Percentiles rank a stretch among this genome's conserved stretches.
Evolutionary conservation across 768 basidiomycete genomes (phyloP).

Genomic region (Tricholoma furcatifolium): DNA sequence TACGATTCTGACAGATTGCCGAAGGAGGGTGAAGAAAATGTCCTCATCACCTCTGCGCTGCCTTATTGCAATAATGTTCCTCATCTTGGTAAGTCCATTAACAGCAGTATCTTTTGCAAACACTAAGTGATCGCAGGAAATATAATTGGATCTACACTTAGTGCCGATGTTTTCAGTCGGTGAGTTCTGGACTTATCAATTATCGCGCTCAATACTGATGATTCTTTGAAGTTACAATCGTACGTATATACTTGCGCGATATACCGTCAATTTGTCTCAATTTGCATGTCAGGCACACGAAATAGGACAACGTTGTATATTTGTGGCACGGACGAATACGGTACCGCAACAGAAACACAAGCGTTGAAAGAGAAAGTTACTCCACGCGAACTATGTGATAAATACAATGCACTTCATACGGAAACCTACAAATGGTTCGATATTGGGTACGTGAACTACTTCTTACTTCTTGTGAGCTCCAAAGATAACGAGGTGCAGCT

Average conservation of each 20-base stretch:
- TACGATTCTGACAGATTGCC: conserved; percentile 47
- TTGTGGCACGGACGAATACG: conserved; percentile 99
- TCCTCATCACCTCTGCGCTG: conserved; percentile 91
- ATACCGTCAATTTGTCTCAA: not conserved
- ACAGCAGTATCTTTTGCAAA: conserved; percentile 10
- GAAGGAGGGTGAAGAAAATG: conserved; percentile 81
- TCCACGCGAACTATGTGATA: conserved; percentile 82
- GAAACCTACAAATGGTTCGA: conserved; percentile 99
- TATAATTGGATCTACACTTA: conserved; percentile 93
- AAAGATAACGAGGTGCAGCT: conserved; percentile 42
- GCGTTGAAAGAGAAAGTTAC: conserved; percentile 85
- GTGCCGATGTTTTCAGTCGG: conserved; percentile 96
- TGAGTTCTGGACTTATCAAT: conserved; percentile 39
- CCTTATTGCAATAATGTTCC: conserved; percentile 98
- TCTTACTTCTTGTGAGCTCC: not conserved
- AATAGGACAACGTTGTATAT: conserved; percentile 92
- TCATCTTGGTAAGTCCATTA: conserved; percentile 70
- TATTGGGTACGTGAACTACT: conserved; percentile 61
- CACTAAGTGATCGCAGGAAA: conserved; percentile 50
- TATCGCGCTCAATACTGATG: conserved; percentile 1
- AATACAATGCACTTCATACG: conserved; percentile 84
- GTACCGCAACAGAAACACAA: conserved; percentile 99
- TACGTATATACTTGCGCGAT: conserved; percentile 21
- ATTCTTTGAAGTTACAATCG: conserved; percentile 54
- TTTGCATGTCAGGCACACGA: conserved; percentile 50